Evolutionary conservation across 805 yeast genomes (phyloP), one percentile per base, ranked within the genome.

Genomic region (Suhomyces sp.): DNA sequence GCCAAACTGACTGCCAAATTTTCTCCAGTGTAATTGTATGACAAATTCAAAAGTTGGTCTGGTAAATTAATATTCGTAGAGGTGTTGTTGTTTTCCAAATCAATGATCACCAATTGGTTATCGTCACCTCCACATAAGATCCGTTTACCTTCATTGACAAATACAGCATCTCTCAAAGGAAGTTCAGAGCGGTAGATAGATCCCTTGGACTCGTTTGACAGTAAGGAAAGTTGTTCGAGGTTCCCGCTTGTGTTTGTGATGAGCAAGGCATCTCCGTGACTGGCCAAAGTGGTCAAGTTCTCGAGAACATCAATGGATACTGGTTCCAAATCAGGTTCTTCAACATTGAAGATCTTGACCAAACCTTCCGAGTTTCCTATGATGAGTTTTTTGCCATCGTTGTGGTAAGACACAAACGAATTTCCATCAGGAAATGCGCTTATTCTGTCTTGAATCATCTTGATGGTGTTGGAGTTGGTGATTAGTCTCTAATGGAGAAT

Each of bases 41-140:
- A 63, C 17, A 82, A 40, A 13, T 74, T 71, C 13, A 75, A 67
- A 3, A 80, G 58, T 54, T 79, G 84, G 36, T 81, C 88, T 0
- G 74, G 68, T 0, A 67, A 54, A 25, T 55, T 59, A 23, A 68
- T 54, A 21, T 54, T 62, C 10, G 56, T 51, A 11, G 58, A 53
- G 10, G 36, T 28, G 23, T 62, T 63, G 10, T 62, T 60, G 15
- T 50, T 49, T 23, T 70, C 45, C 16, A 46, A 28, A 33, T 74
- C 77, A 1, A 79, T 53, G 3, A 82, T 50, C 2, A 66, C 62
- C 26, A 83, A 56, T 36, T 77, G 77, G 28, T 74, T 71, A 43
- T 78, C 83, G 44, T 82, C 85, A 25, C 91, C 90, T 17, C 82
- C 88, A 40, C 78, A 70, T 1, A 79, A 64, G 1, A 71, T 63